Percentiles rank a stretch among this genome's conserved stretches.
Evolutionary conservation across 805 yeast species (phyloP).

Genomic region (Metschnikowia kunwiensis): DNA sequence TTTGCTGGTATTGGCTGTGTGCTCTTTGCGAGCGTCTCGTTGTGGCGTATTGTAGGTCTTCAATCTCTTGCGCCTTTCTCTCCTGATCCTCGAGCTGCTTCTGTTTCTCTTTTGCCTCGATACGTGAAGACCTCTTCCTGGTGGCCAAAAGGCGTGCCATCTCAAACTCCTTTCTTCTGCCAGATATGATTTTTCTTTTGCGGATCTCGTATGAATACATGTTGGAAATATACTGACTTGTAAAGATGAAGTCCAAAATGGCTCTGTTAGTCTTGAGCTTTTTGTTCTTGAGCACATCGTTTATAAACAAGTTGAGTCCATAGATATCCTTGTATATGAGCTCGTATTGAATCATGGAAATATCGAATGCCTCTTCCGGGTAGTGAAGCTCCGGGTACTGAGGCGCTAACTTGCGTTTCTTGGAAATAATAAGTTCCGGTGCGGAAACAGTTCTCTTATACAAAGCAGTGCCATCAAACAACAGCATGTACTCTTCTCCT

Average conservation of each 20-base stretch:
- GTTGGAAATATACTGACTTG: slow-evolving; percentile 20
- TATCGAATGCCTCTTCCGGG: slow-evolving; percentile 31
- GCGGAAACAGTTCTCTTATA: slow-evolving; percentile 36
- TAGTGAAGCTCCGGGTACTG: slow-evolving; percentile 29
- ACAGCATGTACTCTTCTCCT: slow-evolving; percentile 35
- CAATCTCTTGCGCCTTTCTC: slow-evolving; percentile 44
- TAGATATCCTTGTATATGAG: slow-evolving; percentile 30
- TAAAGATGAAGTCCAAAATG: slow-evolving; percentile 18
- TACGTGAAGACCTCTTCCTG: slow-evolving; percentile 70
- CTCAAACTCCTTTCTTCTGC: slow-evolving; percentile 60
- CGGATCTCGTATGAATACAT: slow-evolving; percentile 44
- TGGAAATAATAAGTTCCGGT: slow-evolving; percentile 32
- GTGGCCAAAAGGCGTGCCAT: slow-evolving; percentile 61
- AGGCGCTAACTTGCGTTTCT: slow-evolving; percentile 34
- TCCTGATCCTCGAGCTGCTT: slow-evolving; percentile 52
- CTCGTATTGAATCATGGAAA: slow-evolving; percentile 28
- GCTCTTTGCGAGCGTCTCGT: slow-evolving; percentile 38
- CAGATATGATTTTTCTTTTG: slow-evolving; percentile 51
- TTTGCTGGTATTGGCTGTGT: slow-evolving; percentile 25
- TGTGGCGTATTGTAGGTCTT: slow-evolving; percentile 43
- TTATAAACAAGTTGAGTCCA: slow-evolving; percentile 26
- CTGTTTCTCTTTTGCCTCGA: slow-evolving; percentile 59
- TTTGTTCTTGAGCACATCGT: slow-evolving; percentile 19
- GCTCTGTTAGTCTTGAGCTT: slow-evolving; percentile 33
- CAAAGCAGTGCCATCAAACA: slow-evolving; percentile 51